phyloP scores from a whole-genome alignment of 345 rosid species.

The Nasturtium officinale region DNA sequence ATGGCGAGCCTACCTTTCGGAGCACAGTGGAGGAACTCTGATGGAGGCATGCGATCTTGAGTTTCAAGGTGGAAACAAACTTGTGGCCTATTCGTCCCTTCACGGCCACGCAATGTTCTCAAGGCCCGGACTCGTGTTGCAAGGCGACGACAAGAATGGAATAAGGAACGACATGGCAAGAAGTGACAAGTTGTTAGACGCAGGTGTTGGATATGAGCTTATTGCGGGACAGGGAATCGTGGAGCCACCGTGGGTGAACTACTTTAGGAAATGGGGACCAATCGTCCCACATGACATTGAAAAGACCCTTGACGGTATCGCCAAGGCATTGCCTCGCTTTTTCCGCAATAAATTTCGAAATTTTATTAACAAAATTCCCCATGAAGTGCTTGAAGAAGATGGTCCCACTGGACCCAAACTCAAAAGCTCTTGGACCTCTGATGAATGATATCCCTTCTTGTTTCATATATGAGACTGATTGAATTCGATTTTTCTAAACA shows the following conservation, averaged over 20 bases:
- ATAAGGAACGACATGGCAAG: slow-evolving; percentile 78
- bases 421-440: slow-evolving; percentile 62
- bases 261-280: slow-evolving; percentile 79
- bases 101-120: slow-evolving; percentile 82
- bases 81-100: slow-evolving; percentile 64
- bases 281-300: slow-evolving; percentile 59
- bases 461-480: too few species aligned
- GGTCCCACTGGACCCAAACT: slow-evolving; percentile 87
- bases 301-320: too few species aligned
- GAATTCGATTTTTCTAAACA: neutral
- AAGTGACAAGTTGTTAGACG: slow-evolving; percentile 54
- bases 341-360: too few species aligned
- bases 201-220: slow-evolving; percentile 46
- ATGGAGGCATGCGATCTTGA: slow-evolving; percentile 64
- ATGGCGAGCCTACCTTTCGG: slow-evolving; percentile 54
- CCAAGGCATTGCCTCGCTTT: slow-evolving; percentile 50
- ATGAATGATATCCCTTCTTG: slow-evolving; percentile 43
- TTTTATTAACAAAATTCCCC: slow-evolving; percentile 58
- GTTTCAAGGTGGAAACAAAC: slow-evolving; percentile 50
- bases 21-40: slow-evolving; percentile 81
- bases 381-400: slow-evolving; percentile 69
- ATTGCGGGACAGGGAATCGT: slow-evolving; percentile 53
- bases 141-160: slow-evolving; percentile 62
- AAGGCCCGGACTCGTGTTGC: slow-evolving; percentile 75
- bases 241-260: slow-evolving; percentile 67